Evolutionary conservation across 2,329 filamentous ascomycete species (phyloP).

Genomic region (Neofusicoccum parvum): DNA sequence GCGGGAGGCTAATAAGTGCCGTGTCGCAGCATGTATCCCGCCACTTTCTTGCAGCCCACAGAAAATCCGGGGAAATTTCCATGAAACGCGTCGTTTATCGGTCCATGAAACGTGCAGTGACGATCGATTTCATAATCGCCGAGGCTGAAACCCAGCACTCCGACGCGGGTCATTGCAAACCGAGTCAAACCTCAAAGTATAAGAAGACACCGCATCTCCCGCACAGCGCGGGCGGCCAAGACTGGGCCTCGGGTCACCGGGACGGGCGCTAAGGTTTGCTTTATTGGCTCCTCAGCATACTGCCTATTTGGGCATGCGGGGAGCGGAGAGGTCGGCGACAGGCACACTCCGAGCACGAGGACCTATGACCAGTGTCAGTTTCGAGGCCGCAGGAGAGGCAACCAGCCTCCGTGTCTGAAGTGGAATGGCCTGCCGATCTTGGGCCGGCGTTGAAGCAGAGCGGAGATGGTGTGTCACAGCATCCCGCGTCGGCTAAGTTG

Average conservation of each 20-base stretch:
- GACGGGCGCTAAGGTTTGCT: neutral
- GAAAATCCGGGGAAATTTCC: slow-evolving; percentile 10
- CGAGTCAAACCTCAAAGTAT: neutral
- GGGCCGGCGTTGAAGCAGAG: neutral
- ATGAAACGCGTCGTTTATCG: slow-evolving; percentile 3
- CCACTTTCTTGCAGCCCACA: neutral
- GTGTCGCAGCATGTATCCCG: neutral
- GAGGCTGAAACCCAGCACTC: neutral
- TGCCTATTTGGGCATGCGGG: neutral
- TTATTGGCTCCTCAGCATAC: neutral
- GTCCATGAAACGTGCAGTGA: neutral
- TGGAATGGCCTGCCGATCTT: slow-evolving; percentile 2
- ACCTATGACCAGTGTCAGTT: neutral
- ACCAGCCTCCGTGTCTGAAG: slow-evolving; percentile 3
- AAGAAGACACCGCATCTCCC: too few relatives aligned
- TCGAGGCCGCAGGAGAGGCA: neutral
- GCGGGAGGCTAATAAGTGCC: neutral
- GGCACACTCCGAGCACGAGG: neutral
- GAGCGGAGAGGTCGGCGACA: neutral
- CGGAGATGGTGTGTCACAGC: neutral
- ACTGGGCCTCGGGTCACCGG: neutral
- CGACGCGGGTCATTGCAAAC: neutral
- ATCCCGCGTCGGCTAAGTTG: neutral
- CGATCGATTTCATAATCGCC: neutral
- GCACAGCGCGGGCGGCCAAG: neutral